These are phyloP conservation scores for Tolypocladium pustulatum DNA, from an alignment of 2,329 filamentous ascomycete genomes.

Conservation along the genomic window DNA sequence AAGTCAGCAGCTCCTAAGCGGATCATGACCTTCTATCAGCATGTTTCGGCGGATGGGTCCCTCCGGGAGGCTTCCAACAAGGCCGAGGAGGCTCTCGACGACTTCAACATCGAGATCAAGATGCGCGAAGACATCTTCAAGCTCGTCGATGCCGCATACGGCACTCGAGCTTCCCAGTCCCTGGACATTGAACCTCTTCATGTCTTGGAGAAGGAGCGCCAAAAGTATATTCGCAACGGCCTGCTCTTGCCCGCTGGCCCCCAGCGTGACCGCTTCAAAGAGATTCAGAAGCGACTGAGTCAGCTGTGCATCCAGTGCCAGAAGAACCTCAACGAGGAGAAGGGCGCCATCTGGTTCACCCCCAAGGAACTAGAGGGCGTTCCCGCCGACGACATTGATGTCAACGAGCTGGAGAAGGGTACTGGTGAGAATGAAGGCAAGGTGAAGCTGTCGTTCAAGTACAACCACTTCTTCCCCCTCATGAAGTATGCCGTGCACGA, in stretches of 20 bases:
- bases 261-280: slow-evolving; percentile 71
- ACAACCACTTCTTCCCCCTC: slow-evolving; percentile 68
- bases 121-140: slow-evolving; percentile 78
- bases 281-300: slow-evolving; percentile 71
- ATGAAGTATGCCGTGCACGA: slow-evolving; percentile 67
- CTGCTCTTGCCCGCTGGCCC: slow-evolving; percentile 59
- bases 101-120: slow-evolving; percentile 65
- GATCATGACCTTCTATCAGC: slow-evolving; percentile 72
- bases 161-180: slow-evolving; percentile 36
- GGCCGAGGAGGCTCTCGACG: slow-evolving; percentile 64
- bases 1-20: slow-evolving; percentile 44
- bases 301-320: slow-evolving; percentile 65
- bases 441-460: slow-evolving; percentile 70
- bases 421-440: slow-evolving; percentile 63
- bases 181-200: slow-evolving; percentile 60
- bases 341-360: slow-evolving; percentile 71
- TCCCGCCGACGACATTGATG: slow-evolving; percentile 55
- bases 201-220: slow-evolving; percentile 68
- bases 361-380: slow-evolving; percentile 64
- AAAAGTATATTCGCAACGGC: slow-evolving; percentile 67
- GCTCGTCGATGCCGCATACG: slow-evolving; percentile 48
- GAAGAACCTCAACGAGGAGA: slow-evolving; percentile 76
- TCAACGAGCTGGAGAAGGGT: slow-evolving; percentile 59
- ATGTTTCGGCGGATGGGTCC: slow-evolving; percentile 57
- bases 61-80: slow-evolving; percentile 68